Conservation (phyloP, 495 filamentous ascomycete species). For the Podospora tetraspora region DNA sequence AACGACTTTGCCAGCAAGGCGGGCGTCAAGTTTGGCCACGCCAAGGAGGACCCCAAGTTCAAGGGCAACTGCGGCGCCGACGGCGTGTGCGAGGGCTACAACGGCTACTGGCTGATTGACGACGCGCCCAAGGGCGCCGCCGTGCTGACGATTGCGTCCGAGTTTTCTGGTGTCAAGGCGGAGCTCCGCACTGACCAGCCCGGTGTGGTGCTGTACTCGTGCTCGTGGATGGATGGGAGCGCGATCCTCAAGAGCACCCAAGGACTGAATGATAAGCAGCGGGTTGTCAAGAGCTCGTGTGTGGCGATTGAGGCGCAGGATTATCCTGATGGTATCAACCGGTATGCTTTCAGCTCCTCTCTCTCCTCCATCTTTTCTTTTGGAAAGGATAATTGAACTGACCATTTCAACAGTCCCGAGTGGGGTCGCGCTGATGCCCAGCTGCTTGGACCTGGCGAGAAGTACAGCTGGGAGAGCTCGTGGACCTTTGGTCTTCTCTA, state of each 20-base stretch:
- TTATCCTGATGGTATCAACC: conserved; percentile 74
- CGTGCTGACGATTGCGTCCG: conserved; percentile 53
- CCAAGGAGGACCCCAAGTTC: conserved; percentile 51
- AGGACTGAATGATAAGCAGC: conserved; percentile 49
- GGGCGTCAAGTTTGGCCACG: conserved; percentile 58
- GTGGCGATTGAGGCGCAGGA: conserved; percentile 59
- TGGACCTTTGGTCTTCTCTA: conserved; percentile 43
- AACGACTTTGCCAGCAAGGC: conserved; percentile 66
- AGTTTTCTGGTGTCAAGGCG: conserved; percentile 60
- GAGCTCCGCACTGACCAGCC: conserved; percentile 66
- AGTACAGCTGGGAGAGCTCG: conserved; percentile 45
- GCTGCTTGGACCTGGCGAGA: conserved; percentile 52
- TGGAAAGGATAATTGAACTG: conserved; percentile 10
- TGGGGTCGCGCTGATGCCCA: conserved; percentile 59
- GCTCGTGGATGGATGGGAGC: conserved; percentile 64
- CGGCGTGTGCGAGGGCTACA: conserved; percentile 68
- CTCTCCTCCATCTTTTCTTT: not conserved
- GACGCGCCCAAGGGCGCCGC: conserved; percentile 54
- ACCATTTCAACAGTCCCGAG: conserved; percentile 46
- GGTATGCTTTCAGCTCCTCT: conserved; percentile 50
- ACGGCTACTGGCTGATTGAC: conserved; percentile 70
- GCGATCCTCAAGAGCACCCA: conserved; percentile 55
- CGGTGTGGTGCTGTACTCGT: conserved; percentile 67
- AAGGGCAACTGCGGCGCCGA: conserved; percentile 59
- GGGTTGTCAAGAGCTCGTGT: conserved; percentile 53